Conservation (phyloP, 2,329 filamentous ascomycete genomes). For the Botrytis squamosa region DNA sequence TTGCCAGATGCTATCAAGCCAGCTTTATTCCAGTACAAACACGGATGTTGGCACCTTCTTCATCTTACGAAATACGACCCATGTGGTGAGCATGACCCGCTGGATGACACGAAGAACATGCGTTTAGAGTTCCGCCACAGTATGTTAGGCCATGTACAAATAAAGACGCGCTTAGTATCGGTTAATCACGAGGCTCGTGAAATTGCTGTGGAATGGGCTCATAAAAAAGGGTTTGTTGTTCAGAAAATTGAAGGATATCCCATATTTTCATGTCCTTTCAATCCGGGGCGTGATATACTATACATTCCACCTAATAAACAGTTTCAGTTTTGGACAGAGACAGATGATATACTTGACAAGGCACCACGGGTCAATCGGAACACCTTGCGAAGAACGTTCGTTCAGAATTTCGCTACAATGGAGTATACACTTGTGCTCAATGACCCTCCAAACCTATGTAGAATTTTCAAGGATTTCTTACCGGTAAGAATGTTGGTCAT, state of each 20-base stretch:
- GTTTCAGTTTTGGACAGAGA: rapidly evolving
- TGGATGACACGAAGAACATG: background rate
- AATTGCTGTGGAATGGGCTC: background rate
- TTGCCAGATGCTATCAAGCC: background rate
- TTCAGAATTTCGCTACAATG: background rate
- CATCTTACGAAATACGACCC: background rate
- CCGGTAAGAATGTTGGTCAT: background rate
- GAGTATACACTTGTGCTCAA: background rate
- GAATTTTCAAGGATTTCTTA: no score
- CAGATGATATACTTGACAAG: no score
- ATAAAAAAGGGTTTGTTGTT: background rate
- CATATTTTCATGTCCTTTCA: background rate
- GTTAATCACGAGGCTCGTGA: background rate
- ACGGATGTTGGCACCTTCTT: background rate
- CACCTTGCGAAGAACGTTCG: no score
- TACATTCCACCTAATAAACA: background rate
- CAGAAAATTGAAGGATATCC: background rate
- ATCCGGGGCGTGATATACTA: background rate
- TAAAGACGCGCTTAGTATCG: background rate
- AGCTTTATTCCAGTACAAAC: background rate
- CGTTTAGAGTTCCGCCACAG: background rate
- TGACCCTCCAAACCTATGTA: no score
- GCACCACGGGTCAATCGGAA: no score
- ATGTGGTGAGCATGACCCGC: background rate
- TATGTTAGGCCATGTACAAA: background rate